These are phyloP conservation scores for Withania somnifera DNA, from an alignment of 305 asterid species.

Conservation along the genomic window DNA sequence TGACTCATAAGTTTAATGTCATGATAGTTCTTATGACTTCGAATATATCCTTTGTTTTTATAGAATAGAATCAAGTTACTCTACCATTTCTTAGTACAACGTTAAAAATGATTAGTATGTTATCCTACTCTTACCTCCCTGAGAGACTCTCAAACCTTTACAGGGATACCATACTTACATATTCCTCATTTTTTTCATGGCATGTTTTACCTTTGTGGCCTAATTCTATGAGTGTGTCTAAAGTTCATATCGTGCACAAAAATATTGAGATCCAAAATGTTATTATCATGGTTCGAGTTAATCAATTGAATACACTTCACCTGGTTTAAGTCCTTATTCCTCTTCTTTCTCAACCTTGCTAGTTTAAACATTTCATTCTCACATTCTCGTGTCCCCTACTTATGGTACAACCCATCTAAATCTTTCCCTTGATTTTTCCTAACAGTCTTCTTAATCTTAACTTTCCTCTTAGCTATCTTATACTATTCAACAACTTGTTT, in stretches of 20 bases:
- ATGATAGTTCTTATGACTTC: background rate
- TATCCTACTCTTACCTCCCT: background rate
- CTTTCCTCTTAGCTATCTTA: background rate
- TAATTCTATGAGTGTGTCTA: background rate
- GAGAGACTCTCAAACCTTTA: background rate
- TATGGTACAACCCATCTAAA: background rate
- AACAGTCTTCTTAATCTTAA: background rate
- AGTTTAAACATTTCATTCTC: background rate
- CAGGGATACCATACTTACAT: background rate
- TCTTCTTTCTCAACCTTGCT: background rate
- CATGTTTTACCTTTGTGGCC: background rate
- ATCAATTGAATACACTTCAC: background rate
- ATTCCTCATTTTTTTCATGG: background rate
- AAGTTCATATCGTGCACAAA: background rate
- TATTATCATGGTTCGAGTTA: background rate
- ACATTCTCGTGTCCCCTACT: background rate
- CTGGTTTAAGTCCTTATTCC: background rate
- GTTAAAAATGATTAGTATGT: background rate
- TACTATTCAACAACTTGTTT: background rate
- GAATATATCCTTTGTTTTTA: background rate
- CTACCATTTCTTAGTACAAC: background rate
- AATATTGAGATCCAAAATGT: background rate
- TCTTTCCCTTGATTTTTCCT: background rate
- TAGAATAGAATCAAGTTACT: background rate
- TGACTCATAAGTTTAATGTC: background rate